Evolutionary conservation across 768 basidiomycete species (phyloP), one percentile per base, ranked within the genome.

Genomic region (Antrodiella citrinella): DNA sequence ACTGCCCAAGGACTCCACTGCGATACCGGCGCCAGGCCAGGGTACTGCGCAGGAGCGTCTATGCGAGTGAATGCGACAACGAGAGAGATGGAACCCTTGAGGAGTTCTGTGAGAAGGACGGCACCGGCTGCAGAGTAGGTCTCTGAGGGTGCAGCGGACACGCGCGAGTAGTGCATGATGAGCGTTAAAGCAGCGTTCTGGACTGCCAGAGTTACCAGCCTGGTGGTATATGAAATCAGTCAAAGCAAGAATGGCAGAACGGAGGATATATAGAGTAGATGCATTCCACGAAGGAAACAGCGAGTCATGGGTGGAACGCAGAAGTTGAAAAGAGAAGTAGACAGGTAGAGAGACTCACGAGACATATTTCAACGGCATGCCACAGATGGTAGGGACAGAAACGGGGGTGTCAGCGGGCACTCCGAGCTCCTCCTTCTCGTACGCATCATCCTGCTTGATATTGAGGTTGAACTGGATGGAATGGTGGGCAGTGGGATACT

Each of bases 111-210:
- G 69, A 96, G 77, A 26, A 98, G 77, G 23, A 98, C 94, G 45
- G 94, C 94, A 4, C 89, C 81, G 11, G 91, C 91, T n/a, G 95
- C 88, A 26, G 89, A 94, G 67, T 97, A 98, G 2, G 83, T 75
- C 49, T 77, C 74, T 48, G 83, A 81, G 0, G 87, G 79, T 2
- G 88, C 74, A 15, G 82, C 79, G 9, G 87, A 84, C 47, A 90
- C 84, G 55, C 93, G 82, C 35, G 95, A 96, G 68, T 95, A 90
- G 72, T 96, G 93, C 89, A 98, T 94, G 65, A 97, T 86, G 65
- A 98, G 80, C 26, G 91, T 88, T 50, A 98, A 65, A 50, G 82
- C 71, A 19, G 91, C 91, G 69, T 97, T 97, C 71, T 98, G 94
- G 46, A 92, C 78, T 45, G 91, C 91, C 64, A 93, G 76, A n/a